phyloP scores from a whole-genome alignment of 2,329 filamentous ascomycete species.

The Fusarium mexicanum region DNA sequence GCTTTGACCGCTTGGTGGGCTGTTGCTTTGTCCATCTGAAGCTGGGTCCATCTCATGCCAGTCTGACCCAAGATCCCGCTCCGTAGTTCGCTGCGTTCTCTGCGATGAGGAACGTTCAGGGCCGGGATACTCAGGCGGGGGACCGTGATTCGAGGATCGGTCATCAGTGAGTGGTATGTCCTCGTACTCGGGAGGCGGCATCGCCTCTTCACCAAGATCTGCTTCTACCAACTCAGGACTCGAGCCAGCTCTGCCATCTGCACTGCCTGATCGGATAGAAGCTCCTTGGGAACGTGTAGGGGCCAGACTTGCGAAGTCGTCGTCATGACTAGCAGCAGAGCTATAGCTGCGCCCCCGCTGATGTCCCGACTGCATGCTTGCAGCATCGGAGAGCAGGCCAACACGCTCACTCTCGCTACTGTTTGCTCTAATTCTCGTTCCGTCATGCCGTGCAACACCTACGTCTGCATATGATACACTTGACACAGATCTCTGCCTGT shows the following conservation, averaged over 20 bases:
- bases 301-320: constrained; percentile 54
- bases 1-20: constrained; percentile 41
- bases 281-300: constrained; percentile 52
- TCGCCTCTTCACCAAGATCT: constrained; percentile 57
- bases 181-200: constrained; percentile 66
- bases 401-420: constrained; percentile 77
- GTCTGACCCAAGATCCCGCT: constrained; percentile 31
- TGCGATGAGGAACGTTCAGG: constrained; percentile 46
- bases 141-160: constrained; percentile 55
- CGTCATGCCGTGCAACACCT: constrained; percentile 80
- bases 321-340: constrained; percentile 65
- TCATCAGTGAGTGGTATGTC: constrained; percentile 57
- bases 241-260: constrained; percentile 56
- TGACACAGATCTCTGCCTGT: constrained; percentile 74
- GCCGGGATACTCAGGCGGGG: constrained; percentile 63
- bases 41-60: constrained; percentile 8
- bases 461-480: constrained; percentile 81
- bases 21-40: constrained; percentile 1
- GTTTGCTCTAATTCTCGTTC: constrained; percentile 77
- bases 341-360: constrained; percentile 52
- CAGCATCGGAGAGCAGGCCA: constrained; percentile 76
- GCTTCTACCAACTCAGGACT: constrained; percentile 63
- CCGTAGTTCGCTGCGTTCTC: constrained; percentile 37
- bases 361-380: constrained; percentile 63
- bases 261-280: constrained; percentile 54